phyloP scores from a whole-genome alignment of 169 alveolate species.

The Neospora caninum region DNA sequence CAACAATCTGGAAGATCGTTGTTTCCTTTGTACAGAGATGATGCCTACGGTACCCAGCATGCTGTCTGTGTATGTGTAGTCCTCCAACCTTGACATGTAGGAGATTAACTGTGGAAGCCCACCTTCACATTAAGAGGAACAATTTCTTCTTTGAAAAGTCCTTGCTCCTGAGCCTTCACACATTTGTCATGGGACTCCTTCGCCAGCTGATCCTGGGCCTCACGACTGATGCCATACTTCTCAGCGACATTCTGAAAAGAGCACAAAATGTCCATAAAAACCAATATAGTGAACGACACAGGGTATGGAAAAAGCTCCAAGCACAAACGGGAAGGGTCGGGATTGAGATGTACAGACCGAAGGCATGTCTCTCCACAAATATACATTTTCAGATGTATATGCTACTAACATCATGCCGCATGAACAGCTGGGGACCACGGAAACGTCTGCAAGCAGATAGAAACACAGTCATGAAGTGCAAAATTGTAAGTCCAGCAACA shows the following conservation, averaged over 20 bases:
- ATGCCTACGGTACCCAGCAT: no score
- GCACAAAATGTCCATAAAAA: neutral
- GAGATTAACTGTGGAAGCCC: neutral
- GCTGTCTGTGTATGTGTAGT: no score
- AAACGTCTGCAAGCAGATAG: no score
- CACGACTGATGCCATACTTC: constrained; percentile 87
- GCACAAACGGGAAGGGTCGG: neutral
- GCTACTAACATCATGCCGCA: neutral
- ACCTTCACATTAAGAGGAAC: constrained; percentile 82
- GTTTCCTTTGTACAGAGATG: no score
- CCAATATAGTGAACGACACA: no score
- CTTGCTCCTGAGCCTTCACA: constrained; percentile 70
- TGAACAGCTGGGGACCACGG: no score
- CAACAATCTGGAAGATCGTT: no score
- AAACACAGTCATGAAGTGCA: no score
- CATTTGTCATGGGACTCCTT: constrained; percentile 87
- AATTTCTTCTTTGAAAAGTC: constrained; percentile 74
- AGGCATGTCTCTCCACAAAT: neutral
- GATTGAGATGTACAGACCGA: neutral
- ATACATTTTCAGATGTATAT: constrained; percentile 50
- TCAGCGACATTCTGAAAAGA: constrained; percentile 76
- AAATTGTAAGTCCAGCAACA: no score
- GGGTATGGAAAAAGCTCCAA: neutral
- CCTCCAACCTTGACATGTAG: neutral
- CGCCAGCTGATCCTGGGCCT: constrained; percentile 88